Conservation (phyloP, 192 early-diverging fungal genomes). For the Lobosporangium transversale region DNA sequence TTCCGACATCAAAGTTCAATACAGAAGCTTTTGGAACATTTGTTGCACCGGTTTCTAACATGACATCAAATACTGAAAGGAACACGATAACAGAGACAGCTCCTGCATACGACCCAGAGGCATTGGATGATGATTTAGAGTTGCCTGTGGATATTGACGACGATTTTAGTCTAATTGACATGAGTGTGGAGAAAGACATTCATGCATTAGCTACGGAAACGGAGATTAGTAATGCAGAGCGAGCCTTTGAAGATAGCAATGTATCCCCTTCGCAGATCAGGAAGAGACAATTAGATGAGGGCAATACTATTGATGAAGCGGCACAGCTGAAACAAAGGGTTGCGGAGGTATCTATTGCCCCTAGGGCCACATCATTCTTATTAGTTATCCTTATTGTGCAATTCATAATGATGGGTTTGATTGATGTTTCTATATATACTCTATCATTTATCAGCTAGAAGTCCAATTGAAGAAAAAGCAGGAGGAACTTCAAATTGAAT, state of each 20-base stretch:
- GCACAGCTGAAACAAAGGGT: slow-evolving; percentile 8
- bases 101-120: neutral
- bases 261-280: neutral
- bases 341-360: slow-evolving; percentile 34
- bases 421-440: neutral
- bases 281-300: neutral
- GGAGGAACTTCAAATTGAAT: slow-evolving; percentile 11
- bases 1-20: slow-evolving; percentile 39
- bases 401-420: no score
- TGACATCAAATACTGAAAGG: neutral
- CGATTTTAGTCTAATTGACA: slow-evolving; percentile 8
- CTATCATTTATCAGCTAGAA: slow-evolving; percentile 9
- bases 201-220: neutral
- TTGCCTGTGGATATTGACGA: slow-evolving; percentile 14
- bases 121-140: slow-evolving; percentile 17
- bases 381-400: neutral
- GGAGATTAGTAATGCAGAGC: neutral
- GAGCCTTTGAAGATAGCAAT: neutral
- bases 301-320: slow-evolving; percentile 1
- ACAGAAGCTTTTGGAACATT: slow-evolving; percentile 32
- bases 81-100: neutral
- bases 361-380: neutral
- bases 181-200: slow-evolving; percentile 1
- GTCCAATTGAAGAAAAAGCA: slow-evolving; percentile 10
- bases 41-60: slow-evolving; percentile 1